Evolutionary conservation across 2,329 filamentous ascomycete species (phyloP), one percentile per base, ranked within the genome.

Genomic region (Hypoxylon sp.): DNA sequence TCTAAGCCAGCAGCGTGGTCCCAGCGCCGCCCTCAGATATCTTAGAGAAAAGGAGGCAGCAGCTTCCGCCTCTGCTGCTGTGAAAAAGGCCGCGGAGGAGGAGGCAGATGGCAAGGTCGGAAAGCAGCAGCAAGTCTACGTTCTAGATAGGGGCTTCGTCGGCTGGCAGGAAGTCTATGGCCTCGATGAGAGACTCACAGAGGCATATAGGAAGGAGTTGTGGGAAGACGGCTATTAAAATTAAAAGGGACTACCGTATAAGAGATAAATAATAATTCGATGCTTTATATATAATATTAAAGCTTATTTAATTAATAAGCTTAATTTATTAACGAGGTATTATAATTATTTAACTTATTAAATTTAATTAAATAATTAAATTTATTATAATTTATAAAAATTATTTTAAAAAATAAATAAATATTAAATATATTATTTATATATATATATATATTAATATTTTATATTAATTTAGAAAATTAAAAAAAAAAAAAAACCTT

Each of bases 91-190:
- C 70, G 69, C 73, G 68, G 66, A 79, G 75, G 72, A 73, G 48
- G 71, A 72, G 44, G 74, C 76, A 42, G 72, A 65, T 31, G 74
- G 55, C 13, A 71, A 68, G 19, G 72, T 77, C 17, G 72, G 68
- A 11, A 77, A 76, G 56, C 74, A 80, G 37, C 95, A 98, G 82
- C 88, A 89, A 74, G 91, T 98, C 4, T 92, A 88, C 79, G 89
- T 98, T 6, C 84, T 98, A 2, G 92, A 97, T 55, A 87, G 89
- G 0, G 96, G 96, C 0, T 99, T 98, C 78, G 87, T 89, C 13
- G 88, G 91, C 63, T 99, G 96, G 96, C 94, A 97, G 85, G 90
- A 97, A 82, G 84, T 87, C 73, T 93, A 91, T 80, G 95, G 94
- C 0, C 84, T 88, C 57, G 94, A 98, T 81, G 84, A 90, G 77